Percentiles rank a stretch among this genome's conserved stretches.
phyloP scores from a whole-genome alignment of 1,284 basidiomycete genomes.

The Ganoderma meredithae region DNA sequence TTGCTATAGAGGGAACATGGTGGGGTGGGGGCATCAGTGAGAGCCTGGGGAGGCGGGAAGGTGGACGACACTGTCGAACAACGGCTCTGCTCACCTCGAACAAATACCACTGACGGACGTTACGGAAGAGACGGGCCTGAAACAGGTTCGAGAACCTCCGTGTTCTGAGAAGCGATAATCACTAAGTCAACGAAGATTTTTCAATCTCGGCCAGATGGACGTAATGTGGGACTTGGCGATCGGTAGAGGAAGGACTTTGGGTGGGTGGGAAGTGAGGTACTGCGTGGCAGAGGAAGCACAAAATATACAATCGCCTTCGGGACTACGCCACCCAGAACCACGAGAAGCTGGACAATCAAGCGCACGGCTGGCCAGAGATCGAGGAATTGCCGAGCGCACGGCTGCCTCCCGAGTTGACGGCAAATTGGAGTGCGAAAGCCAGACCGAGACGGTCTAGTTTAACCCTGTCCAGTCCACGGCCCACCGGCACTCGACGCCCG shows the following conservation, averaged over 20 bases:
- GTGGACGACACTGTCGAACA: slow-evolving; percentile 3
- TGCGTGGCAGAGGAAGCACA: slow-evolving; percentile 10
- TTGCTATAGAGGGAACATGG: slow-evolving; percentile 36
- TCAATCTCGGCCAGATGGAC: slow-evolving; percentile 15
- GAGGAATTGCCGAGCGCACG: not conserved
- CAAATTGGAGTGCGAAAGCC: slow-evolving; percentile 8
- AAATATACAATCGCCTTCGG: not conserved
- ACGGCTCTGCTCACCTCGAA: slow-evolving; percentile 19
- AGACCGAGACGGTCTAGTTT: slow-evolving; percentile 13
- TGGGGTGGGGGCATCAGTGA: slow-evolving; percentile 26
- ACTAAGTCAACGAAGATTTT: slow-evolving; percentile 22
- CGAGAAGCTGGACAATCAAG: not conserved
- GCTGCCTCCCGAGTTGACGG: not conserved
- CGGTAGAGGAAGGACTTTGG: not conserved
- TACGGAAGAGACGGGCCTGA: slow-evolving; percentile 6
- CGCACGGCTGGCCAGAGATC: not conserved
- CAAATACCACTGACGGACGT: slow-evolving; percentile 18
- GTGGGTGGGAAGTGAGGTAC: slow-evolving; percentile 8
- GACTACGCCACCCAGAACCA: slow-evolving; percentile 1
- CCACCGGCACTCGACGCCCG: not conserved
- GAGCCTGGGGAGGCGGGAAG: slow-evolving; percentile 13
- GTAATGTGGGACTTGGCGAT: slow-evolving; percentile 6
- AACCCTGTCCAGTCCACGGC: not conserved
- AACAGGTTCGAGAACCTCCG: slow-evolving; percentile 8
- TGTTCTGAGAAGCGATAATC: slow-evolving; percentile 18